These are phyloP conservation scores for Epichloe typhina DNA, from an alignment of 2,329 filamentous ascomycete species.

Conservation along the genomic window DNA sequence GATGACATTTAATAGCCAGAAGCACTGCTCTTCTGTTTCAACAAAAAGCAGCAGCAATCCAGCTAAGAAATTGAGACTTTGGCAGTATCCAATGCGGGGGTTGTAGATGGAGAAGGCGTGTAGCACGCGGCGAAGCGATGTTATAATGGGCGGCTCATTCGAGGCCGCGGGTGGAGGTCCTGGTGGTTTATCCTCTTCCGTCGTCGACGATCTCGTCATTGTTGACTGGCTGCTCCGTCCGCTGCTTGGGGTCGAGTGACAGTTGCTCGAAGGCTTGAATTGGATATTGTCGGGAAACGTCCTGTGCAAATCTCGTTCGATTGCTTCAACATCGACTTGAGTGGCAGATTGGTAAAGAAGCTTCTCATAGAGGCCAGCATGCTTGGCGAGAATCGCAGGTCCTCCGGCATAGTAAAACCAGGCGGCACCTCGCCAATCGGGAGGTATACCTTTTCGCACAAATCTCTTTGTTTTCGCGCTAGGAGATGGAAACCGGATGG, in stretches of 20 bases:
- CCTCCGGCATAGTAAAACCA: constrained; percentile 97
- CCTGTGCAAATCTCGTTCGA: constrained; percentile 84
- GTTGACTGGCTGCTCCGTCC: constrained; percentile 24
- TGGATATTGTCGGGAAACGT: constrained; percentile 90
- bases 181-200: constrained; percentile 21
- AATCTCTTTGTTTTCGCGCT: constrained; percentile 80
- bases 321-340: constrained; percentile 69
- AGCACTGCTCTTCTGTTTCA: constrained; percentile 75
- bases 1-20: constrained; percentile 88
- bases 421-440: constrained; percentile 85
- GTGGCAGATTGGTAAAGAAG: constrained; percentile 53
- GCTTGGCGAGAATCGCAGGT: constrained; percentile 61
- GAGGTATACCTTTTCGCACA: constrained; percentile 83
- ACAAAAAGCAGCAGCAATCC: constrained; percentile 83
- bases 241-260: constrained; percentile 20
- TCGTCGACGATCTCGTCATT: constrained; percentile 17
- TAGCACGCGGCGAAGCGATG: constrained; percentile 70
- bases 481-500: constrained; percentile 65
- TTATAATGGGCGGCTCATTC: constrained; percentile 64
- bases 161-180: constrained; percentile 20
- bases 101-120: constrained; percentile 87
- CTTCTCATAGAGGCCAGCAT: constrained; percentile 63
- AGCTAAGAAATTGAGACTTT: constrained; percentile 89
- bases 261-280: constrained; percentile 55
- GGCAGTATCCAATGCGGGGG: constrained; percentile 85